These are phyloP conservation scores for Penicillium sp. DNA, from an alignment of 2,329 filamentous ascomycete genomes.

Conservation along the genomic window DNA sequence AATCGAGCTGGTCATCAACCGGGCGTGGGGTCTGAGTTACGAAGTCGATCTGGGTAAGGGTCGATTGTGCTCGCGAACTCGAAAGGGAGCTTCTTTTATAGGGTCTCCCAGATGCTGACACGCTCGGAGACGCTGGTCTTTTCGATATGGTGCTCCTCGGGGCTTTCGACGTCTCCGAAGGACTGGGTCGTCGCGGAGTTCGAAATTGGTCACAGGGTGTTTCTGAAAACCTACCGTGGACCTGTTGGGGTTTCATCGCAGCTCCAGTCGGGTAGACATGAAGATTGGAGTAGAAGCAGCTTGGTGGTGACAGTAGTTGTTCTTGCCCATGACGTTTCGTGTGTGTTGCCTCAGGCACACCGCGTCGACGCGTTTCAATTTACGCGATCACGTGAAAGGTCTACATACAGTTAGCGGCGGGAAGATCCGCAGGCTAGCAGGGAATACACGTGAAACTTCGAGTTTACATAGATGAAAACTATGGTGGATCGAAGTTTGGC, in stretches of 20 bases:
- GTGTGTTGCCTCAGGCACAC: constrained; percentile 7
- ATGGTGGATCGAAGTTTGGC: too few species aligned
- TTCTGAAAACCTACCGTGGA: constrained; percentile 11
- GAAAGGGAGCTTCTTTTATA: constrained; percentile 17
- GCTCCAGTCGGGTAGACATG: constrained; percentile 5
- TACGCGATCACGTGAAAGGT: constrained; percentile 7
- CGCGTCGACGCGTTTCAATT: constrained; percentile 12
- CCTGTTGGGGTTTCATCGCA: constrained; percentile 29
- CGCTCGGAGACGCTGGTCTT: constrained; percentile 10
- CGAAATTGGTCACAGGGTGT: constrained; percentile 17
- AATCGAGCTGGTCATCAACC: constrained; percentile 29
- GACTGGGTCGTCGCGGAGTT: constrained; percentile 20
- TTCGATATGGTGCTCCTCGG: constrained; percentile 18
- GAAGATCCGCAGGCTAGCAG: too few species aligned
- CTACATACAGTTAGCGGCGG: too few species aligned
- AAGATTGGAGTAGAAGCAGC: not conserved
- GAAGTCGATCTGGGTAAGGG: constrained; percentile 41
- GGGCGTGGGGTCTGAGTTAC: constrained; percentile 24
- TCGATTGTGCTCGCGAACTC: constrained; percentile 32
- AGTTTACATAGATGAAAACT: too few species aligned
- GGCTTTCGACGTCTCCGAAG: constrained; percentile 6
- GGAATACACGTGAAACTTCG: not conserved
- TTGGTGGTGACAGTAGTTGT: not conserved
- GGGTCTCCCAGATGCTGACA: constrained; percentile 16
- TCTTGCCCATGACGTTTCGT: constrained; percentile 15